Evolutionary conservation across 129 eudicot genomes (phyloP).

Genomic region (Tagetes patula): DNA sequence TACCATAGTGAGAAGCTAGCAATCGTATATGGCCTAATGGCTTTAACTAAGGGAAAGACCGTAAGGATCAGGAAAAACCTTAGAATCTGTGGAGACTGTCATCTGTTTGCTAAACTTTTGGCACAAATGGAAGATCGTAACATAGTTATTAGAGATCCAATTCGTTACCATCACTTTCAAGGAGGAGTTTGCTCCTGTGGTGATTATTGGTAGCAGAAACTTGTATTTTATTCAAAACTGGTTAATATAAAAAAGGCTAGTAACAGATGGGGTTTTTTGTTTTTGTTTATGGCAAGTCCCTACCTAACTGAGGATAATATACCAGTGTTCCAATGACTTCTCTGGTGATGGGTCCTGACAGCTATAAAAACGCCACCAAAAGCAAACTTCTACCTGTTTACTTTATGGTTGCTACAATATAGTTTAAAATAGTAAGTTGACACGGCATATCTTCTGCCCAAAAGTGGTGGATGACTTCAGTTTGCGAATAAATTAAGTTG

Average conservation of each 20-base stretch:
- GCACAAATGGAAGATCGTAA: conserved; percentile 52
- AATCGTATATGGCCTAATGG: conserved; percentile 62
- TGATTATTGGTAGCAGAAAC: conserved; percentile 57
- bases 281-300: neutral
- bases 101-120: conserved; percentile 63
- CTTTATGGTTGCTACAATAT: neutral
- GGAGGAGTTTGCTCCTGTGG: conserved; percentile 70
- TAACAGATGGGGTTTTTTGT: neutral
- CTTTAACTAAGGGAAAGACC: conserved; percentile 51
- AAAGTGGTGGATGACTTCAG: neutral
- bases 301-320: neutral
- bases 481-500: neutral
- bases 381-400: neutral
- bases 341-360: neutral
- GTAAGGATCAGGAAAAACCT: conserved; percentile 72
- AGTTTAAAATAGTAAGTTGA: neutral
- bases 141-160: conserved; percentile 62
- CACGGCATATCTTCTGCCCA: neutral
- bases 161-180: conserved; percentile 73
- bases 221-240: neutral
- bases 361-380: neutral
- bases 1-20: conserved; percentile 78
- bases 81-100: conserved; percentile 73
- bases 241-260: neutral
- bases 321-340: neutral